Base-by-base conservation (phyloP, 2,329 filamentous ascomycete species). In the Aschersonia sp. region DNA sequence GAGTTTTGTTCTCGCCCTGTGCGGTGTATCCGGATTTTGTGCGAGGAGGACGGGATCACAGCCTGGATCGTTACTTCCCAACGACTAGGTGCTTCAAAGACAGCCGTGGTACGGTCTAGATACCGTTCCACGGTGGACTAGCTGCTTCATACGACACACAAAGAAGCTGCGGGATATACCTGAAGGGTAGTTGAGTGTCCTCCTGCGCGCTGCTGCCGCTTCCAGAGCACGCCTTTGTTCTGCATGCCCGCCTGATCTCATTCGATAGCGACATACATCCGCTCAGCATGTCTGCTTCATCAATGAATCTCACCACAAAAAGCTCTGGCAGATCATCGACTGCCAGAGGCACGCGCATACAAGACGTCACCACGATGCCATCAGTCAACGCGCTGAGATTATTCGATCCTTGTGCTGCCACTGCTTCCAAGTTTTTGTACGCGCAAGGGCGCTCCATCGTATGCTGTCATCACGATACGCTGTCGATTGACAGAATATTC, bases 371-470 rank as follows among this genome's bases (percentile, higher is more conserved):
- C 46, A 66, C 68, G 49, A 72, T 77, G 70, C 68, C 74, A 49
- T 61, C 71, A 42, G 68, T 64, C 47, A 64, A 69, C 47, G 63
- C 72, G 30, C 60, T 69, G 52, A 72, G 70, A 55, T 75, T 80
- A 52, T 87, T 96, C 56, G 85, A 92, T 56, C 85, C 92, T 49
- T 94, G 86, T 63, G 87, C 88, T 14, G 88, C 92, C 32, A 97
- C 92, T 5, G 87, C 85, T 2, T 87, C 87, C 30, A 85, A 92
- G 70, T 84, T 98, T 54, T 75, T 98, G 30, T 96, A 94, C 65
- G 82, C 87, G 30, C 78, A 97, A 62, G 85, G 87, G 33, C 81
- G 81, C 47, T 78, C 81, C 6, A 81, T 98, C 50, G 74, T 96
- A 30, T 92, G 88, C 63, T 81, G 90, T 33, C 88, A 94, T 58